Base-by-base conservation (phyloP, 1,284 basidiomycete species). In the Agroathelia rolfsii region DNA sequence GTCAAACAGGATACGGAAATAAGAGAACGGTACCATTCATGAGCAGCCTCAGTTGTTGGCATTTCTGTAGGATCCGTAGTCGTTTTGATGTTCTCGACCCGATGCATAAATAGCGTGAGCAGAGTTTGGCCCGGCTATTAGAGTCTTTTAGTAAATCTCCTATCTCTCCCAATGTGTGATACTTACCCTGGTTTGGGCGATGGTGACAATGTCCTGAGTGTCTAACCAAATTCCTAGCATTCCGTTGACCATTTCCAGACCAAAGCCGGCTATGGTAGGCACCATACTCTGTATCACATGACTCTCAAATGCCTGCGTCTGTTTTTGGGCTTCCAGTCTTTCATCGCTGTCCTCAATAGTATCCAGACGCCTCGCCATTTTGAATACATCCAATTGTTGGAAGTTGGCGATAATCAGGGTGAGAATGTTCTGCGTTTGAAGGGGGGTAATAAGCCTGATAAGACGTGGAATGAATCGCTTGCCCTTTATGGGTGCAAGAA, bases 331-430 rank as follows among this genome's bases (percentile, higher is more conserved):
- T 32, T 90, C 85, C n/a, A 69, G 62, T 31, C 72, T 69, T 45
- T 78, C 77, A 6, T 61, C 51, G 1, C 69, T 67, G 37, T 87
- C 84, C 25, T 76, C 64, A 27, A 71, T 42, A n/a, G 67, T 51
- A 57, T 87, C 82, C 4, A 90, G 67, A 26, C 82, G 48, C 29
- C 69, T 69, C 1, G 88, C 82, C 35, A 83, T 64, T 38, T 69
- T 67, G 20, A 95, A 80, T 8, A 95, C 87, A 51, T 97, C 94
- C 36, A 98, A 67, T 52, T 95, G 88, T 37, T 76, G 75, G 61
- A 97, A 98, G 44, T 86, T 92, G 0, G 93, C 93, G 26, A 97
- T 80, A 21, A 98, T 72, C 27, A 98, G 77, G 2, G 92, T 96
- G 29, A 97, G 63, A 25, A 95, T 62, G 2, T 87, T 90, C 31